A percentile compares a stretch with the other conserved stretches of the same genome.
Conservation (phyloP, 2,329 filamentous ascomycete species). For the Coccinonectria pachysandricola region DNA sequence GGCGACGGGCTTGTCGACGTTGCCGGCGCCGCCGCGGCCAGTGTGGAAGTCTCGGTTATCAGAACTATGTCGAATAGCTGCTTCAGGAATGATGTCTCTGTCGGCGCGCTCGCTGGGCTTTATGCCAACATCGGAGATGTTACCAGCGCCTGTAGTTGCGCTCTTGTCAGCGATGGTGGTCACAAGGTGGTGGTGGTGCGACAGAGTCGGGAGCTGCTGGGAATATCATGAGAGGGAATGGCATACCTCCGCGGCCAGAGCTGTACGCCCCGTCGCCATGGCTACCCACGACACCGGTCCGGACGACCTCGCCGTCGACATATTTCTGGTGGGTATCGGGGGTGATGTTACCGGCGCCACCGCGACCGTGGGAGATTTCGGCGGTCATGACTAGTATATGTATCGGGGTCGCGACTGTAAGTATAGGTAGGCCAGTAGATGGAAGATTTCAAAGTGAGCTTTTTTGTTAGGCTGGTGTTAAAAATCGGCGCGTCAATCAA, state of each 20-base stretch:
- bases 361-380: slow-evolving; percentile 51
- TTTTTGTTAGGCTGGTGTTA: no score
- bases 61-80: slow-evolving; percentile 36
- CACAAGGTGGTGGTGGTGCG: slow-evolving; percentile 1
- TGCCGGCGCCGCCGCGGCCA: slow-evolving; percentile 51
- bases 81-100: slow-evolving; percentile 42
- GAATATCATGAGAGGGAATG: slow-evolving; percentile 1
- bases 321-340: slow-evolving; percentile 48
- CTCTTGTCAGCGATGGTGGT: slow-evolving; percentile 2
- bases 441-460: no score
- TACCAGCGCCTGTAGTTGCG: slow-evolving; percentile 38
- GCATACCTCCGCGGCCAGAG: slow-evolving; percentile 47
- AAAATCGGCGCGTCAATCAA: no score
- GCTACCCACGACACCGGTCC: slow-evolving; percentile 41
- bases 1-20: slow-evolving; percentile 32
- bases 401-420: no score
- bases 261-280: slow-evolving; percentile 50
- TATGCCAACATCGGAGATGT: slow-evolving; percentile 42
- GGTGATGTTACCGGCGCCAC: slow-evolving; percentile 52
- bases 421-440: no score
- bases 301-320: slow-evolving; percentile 52
- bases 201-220: no score
- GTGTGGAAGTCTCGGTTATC: slow-evolving; percentile 44
- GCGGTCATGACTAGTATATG: no score
- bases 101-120: slow-evolving; percentile 34